Evolutionary conservation across 305 asterid genomes (phyloP).

Genomic region (Solanum aculeatissimum): DNA sequence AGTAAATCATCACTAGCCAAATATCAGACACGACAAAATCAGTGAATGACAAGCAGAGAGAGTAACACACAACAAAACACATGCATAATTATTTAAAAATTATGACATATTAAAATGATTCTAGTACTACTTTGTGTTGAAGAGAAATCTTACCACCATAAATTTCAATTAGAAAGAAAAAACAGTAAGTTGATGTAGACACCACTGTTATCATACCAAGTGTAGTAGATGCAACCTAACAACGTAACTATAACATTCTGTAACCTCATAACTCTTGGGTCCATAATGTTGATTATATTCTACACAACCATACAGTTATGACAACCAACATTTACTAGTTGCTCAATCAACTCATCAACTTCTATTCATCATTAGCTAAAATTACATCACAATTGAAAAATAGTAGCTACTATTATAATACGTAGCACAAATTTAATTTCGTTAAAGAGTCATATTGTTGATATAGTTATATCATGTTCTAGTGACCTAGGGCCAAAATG

Average conservation of each 20-base stretch:
- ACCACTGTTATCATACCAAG: not conserved
- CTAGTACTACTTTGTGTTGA: not conserved
- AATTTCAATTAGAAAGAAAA: not conserved
- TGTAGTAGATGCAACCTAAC: not conserved
- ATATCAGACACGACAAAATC: not conserved
- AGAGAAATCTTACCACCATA: not conserved
- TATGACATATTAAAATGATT: not conserved
- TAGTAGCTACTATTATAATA: too few species aligned
- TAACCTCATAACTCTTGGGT: not conserved
- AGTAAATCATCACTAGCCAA: too few species aligned
- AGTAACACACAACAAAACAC: constrained; percentile 12
- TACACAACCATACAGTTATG: not conserved
- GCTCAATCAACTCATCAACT: not conserved
- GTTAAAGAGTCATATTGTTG: too few species aligned
- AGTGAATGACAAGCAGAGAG: not conserved
- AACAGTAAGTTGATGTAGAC: not conserved
- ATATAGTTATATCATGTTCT: too few species aligned
- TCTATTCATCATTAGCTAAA: not conserved
- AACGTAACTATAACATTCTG: not conserved
- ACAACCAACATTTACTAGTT: not conserved
- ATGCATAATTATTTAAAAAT: not conserved
- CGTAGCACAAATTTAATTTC: too few species aligned
- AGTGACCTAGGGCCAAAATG: too few species aligned
- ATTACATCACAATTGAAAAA: not conserved
- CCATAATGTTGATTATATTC: not conserved